Base-by-base conservation (phyloP, 1,284 basidiomycete species). In the Exsudoporus floridanus region DNA sequence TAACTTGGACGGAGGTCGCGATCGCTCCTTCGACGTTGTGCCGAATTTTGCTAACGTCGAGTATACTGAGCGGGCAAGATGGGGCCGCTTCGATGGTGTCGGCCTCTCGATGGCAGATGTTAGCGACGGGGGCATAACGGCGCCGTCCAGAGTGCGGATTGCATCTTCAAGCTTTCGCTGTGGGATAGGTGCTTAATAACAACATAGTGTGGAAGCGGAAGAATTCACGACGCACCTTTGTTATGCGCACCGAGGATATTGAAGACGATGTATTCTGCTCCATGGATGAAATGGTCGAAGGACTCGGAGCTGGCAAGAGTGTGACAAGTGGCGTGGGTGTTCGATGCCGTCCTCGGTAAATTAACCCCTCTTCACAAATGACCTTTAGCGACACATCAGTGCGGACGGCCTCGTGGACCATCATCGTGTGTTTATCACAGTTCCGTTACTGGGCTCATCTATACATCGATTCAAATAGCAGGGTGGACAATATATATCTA, bases 111-210 rank as follows among this genome's bases (percentile, higher is more conserved):
- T 51, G 8, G 51, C n/a, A 27, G 47, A 43, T 37, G 53, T 25
- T 30, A 58, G 47, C 12, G 72, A 67, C 9, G 70, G 50, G 9
- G 74, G 62, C 7, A 70, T 70, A 16, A 85, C 77, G 18, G 81
- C 84, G 48, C 74, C 78, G 59, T 89, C 87, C 41, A 90, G 66
- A 46, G 70, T 77, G 44, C 81, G 79, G 49, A 90, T 78, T 25
- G 84, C 87, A 70, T 89, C 87, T 54, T 86, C 82, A 38, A 89
- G 77, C 68, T 90, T 90, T 51, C 87, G 79, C 84, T 90, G 61
- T 52, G 18, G 2, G 23, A 46, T 10, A 33, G 19, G 21, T 23
- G 16, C 14, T 43, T 46, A 3, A 39, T 63, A n/a, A 45, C 12
- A 27, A 19, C 5, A 33, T 16, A 31, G n/a, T 8, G 16, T 8